Percentiles rank a stretch among this genome's conserved stretches.
These are phyloP conservation scores for Ananas comosus DNA, from an alignment of 176 grass and related monocot genomes.

Conservation along the genomic window DNA sequence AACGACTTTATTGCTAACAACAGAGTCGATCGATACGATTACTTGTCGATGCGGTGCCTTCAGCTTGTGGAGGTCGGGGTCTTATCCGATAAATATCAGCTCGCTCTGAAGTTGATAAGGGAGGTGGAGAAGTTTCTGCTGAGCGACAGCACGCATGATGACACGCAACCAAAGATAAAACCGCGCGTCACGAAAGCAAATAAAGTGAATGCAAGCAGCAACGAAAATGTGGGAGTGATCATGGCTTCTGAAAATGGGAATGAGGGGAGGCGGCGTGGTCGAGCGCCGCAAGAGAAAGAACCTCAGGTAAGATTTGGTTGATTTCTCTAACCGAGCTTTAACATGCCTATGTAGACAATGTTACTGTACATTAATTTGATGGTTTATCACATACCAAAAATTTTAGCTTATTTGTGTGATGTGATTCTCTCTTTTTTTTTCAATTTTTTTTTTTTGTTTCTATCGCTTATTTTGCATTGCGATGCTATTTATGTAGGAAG, in stretches of 20 bases:
- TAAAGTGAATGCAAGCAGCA: slow-evolving; percentile 33
- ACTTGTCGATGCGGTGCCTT: slow-evolving; percentile 92
- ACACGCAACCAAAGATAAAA: slow-evolving; percentile 90
- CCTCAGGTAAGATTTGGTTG: slow-evolving; percentile 29
- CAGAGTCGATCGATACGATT: slow-evolving; percentile 80
- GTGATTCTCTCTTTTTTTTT: background rate
- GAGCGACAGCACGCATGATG: slow-evolving; percentile 81
- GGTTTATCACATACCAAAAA: background rate
- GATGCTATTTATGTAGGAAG: slow-evolving; percentile 33
- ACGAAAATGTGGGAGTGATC: slow-evolving; percentile 39
- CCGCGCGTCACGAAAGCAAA: slow-evolving; percentile 60
- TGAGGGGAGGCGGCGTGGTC: slow-evolving; percentile 23
- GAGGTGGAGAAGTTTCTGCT: slow-evolving; percentile 88
- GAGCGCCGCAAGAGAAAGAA: slow-evolving; percentile 26
- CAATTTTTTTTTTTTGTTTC: slow-evolving; percentile 1
- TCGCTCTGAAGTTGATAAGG: slow-evolving; percentile 77
- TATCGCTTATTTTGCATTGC: slow-evolving; percentile 18
- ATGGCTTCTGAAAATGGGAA: slow-evolving; percentile 38
- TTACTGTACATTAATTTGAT: background rate
- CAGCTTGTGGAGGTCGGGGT: slow-evolving; percentile 86
- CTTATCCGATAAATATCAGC: slow-evolving; percentile 86
- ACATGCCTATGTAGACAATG: slow-evolving; percentile 13
- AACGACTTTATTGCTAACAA: slow-evolving; percentile 71
- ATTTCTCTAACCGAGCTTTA: background rate
- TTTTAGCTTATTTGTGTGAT: background rate